Evolutionary conservation across 2,329 filamentous ascomycete genomes (phyloP), one percentile per base, ranked within the genome.

Genomic region (Paecilomyces niveus): DNA sequence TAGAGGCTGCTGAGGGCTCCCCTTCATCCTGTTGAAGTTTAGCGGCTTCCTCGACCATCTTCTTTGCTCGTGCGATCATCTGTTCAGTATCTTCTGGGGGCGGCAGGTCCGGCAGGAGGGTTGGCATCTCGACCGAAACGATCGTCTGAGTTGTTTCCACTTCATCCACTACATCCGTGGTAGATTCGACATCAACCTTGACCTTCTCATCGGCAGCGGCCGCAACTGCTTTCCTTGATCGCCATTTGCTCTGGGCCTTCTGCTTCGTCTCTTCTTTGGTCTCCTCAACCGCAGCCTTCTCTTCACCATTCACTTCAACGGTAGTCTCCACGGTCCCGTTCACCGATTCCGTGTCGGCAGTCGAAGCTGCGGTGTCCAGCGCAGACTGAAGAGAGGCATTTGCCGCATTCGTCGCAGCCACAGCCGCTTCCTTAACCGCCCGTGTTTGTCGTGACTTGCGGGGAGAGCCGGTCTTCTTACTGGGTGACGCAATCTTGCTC

Each of bases 1-100:
- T 82, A 49, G 69, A 62, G 21, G 61, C 54, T 29, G 64, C 67
- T 29, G 60, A 68, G 15, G 76, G 69, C 45, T 75, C 72, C 6
- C 71, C 70, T 7, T 76, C 69, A 11, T 72, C 71, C 56, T 65
- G 76, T 69, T 69, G 80, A 61, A 70, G 68, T 63, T 76, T 79
- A 57, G 86, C 80, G 32, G 87, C 87, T 63, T 86, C 86, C 62
- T 89, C 83, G 4, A 97, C 92, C 90, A 97, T 96, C 65, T 87
- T 85, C 76, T 88, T 91, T 32, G 94, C 94, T 68, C 90, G 86
- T 29, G 87, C 87, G 59, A 97, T 88, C 88, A 97, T 92, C 57
- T 87, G 84, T 58, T 89, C 83, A 1, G 92, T 87, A 67, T 94
- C 89, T 63, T 92, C 89, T 0, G 90, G 86, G 11, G 86, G 84